Conservation (phyloP, 2,329 filamentous ascomycete genomes). For the Penicillium griseofulvum region DNA sequence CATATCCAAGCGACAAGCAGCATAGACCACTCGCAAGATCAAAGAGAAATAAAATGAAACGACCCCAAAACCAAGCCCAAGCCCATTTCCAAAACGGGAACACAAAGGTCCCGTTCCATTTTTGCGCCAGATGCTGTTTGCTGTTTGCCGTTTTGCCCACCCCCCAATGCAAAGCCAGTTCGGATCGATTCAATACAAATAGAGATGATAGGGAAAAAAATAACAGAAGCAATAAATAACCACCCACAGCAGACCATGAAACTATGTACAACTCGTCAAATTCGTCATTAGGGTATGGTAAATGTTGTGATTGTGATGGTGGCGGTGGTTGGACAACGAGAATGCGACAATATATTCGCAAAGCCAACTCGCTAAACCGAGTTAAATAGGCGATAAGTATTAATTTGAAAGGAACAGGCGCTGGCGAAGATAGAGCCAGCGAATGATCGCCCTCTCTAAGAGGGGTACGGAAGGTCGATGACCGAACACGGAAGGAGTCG, state of each 20-base stretch:
- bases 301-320: not conserved
- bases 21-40: not conserved
- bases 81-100: not conserved
- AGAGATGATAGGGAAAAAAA: not conserved
- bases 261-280: constrained; percentile 6
- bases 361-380: not conserved
- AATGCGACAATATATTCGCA: not conserved
- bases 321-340: not conserved
- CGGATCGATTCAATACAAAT: not conserved
- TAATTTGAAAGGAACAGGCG: not conserved
- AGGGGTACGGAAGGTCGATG: not conserved
- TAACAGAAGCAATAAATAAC: not conserved
- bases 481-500: not conserved
- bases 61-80: not conserved
- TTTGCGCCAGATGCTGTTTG: constrained; percentile 1
- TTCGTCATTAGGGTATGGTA: not conserved
- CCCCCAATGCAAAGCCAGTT: constrained; percentile 1
- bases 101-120: not conserved
- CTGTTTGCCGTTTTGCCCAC: not conserved
- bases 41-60: not conserved
- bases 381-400: not conserved
- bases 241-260: not conserved
- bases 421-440: not conserved
- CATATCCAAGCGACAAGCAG: not conserved
- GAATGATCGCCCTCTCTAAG: not conserved